phyloP scores from a whole-genome alignment of 2,329 filamentous ascomycete genomes.

The Curvularia verruculosa region DNA sequence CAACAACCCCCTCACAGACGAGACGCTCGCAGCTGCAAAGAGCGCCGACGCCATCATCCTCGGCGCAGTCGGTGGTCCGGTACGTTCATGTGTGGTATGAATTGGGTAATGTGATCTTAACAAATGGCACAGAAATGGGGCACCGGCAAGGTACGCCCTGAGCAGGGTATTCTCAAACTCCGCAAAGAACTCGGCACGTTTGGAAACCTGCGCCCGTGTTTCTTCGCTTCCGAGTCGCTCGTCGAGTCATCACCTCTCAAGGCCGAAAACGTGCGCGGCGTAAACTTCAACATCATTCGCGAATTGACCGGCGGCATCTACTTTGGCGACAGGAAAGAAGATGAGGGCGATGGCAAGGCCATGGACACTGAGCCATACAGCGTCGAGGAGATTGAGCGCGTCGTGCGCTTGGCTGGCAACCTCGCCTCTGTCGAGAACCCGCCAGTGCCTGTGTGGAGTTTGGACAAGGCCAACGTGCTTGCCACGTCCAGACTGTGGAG shows the following conservation, averaged over 20 bases:
- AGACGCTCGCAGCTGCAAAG: slow-evolving; percentile 82
- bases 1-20: slow-evolving; percentile 79
- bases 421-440: slow-evolving; percentile 79
- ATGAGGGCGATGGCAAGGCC: slow-evolving; percentile 74
- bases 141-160: slow-evolving; percentile 83
- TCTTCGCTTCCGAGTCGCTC: slow-evolving; percentile 81
- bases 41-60: slow-evolving; percentile 87
- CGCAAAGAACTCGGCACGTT: slow-evolving; percentile 94
- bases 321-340: slow-evolving; percentile 88
- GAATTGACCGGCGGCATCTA: slow-evolving; percentile 94
- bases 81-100: slow-evolving; percentile 40
- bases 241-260: slow-evolving; percentile 87
- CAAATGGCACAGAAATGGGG: slow-evolving; percentile 76
- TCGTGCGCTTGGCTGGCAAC: slow-evolving; percentile 80
- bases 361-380: slow-evolving; percentile 89
- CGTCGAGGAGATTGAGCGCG: slow-evolving; percentile 82
- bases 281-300: slow-evolving; percentile 90
- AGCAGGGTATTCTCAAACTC: slow-evolving; percentile 88
- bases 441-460: slow-evolving; percentile 77
- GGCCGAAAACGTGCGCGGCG: slow-evolving; percentile 80
- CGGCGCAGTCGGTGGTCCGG: slow-evolving; percentile 91
- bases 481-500: slow-evolving; percentile 90
- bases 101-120: slow-evolving; percentile 14
- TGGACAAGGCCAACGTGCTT: slow-evolving; percentile 97
- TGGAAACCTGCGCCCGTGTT: slow-evolving; percentile 94